Evolutionary conservation across 805 yeast species (phyloP).

Genomic region (Kurtzmaniella fragi): DNA sequence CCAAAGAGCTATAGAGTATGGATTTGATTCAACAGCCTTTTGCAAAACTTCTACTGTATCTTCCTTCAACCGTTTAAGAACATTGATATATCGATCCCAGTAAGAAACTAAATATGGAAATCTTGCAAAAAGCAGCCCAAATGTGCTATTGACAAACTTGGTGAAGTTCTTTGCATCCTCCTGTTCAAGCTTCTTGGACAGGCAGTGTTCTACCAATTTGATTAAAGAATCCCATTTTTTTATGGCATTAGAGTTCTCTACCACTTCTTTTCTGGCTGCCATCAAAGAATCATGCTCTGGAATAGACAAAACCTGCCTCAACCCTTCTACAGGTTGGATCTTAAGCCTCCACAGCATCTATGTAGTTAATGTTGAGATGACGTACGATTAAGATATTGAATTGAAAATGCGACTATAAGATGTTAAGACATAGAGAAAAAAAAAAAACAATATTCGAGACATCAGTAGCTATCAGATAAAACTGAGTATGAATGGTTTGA

Average conservation of each 20-base stretch:
- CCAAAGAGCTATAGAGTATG: conserved; percentile 65
- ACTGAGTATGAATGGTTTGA: too few relatives aligned
- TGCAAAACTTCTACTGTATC: conserved; percentile 44
- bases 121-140: conserved; percentile 37
- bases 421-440: too few relatives aligned
- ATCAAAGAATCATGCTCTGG: too few relatives aligned
- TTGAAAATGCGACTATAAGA: too few relatives aligned
- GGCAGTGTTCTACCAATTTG: conserved; percentile 13
- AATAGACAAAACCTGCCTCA: too few relatives aligned
- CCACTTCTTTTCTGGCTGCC: conserved; percentile 3
- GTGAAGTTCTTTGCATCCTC: conserved; percentile 2
- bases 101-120: conserved; percentile 57
- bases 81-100: conserved; percentile 42
- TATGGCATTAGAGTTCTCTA: conserved; percentile 25
- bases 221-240: conserved; percentile 38
- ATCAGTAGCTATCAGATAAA: too few relatives aligned
- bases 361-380: too few relatives aligned
- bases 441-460: too few relatives aligned
- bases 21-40: conserved; percentile 44
- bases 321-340: too few relatives aligned
- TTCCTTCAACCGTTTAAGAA: conserved; percentile 5
- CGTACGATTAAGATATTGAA: too few relatives aligned
- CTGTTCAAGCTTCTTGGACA: neutral
- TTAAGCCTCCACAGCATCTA: too few relatives aligned
- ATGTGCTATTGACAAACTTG: conserved; percentile 8